Conservation (phyloP, 2,329 filamentous ascomycete species). For the Ophiocordyceps robertsii region DNA sequence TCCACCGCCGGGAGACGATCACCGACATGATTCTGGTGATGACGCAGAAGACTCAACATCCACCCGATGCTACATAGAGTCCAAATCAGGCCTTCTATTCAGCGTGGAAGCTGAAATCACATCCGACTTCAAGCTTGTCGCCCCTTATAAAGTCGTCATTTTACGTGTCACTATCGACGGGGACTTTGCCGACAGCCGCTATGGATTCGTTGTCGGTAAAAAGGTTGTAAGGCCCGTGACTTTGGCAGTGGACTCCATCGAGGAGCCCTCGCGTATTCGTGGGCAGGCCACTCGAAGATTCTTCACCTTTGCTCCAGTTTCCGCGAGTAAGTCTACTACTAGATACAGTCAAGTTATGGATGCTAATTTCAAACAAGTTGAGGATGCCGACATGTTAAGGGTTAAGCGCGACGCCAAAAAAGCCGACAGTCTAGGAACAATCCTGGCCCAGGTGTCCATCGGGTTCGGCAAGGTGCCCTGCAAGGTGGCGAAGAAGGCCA, state of each 20-base stretch:
- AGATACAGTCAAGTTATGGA: not conserved
- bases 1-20: not conserved
- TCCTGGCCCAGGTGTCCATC: not conserved
- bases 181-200: too few species aligned
- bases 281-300: not conserved
- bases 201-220: accelerated
- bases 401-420: not conserved
- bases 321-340: slow-evolving; percentile 2
- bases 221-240: not conserved
- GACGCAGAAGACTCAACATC: not conserved
- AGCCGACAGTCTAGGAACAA: slow-evolving; percentile 6
- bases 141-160: accelerated
- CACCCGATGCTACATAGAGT: slow-evolving; percentile 11
- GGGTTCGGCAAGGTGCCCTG: accelerated
- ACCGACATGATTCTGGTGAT: too few species aligned
- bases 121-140: not conserved
- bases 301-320: slow-evolving; percentile 8
- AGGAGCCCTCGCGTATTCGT: not conserved
- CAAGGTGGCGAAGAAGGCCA: too few species aligned
- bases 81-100: slow-evolving; percentile 7
- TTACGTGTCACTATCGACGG: slow-evolving; percentile 6
- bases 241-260: not conserved
- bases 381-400: slow-evolving; percentile 1
- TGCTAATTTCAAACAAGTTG: slow-evolving; percentile 2
- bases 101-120: slow-evolving; percentile 2